These are phyloP conservation scores for slime mould (Dictyostelium discoideum) DNA, from an alignment of 78 protist species.

Conservation along the genomic window dicty_2.7 NC_007091.3:618501-619000, in stretches of 20 bases:
- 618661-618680: slow-evolving; percentile 72
- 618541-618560: neutral
- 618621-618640: slow-evolving; percentile 18
- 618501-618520: slow-evolving; percentile 58
- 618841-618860: slow-evolving; percentile 62
- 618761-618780: slow-evolving; percentile 83
- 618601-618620: neutral
- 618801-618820: slow-evolving; percentile 84
- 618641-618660: slow-evolving; percentile 53
- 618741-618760: slow-evolving; percentile 88
- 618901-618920: slow-evolving; percentile 48
- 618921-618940: slow-evolving; percentile 63
- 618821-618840: slow-evolving; percentile 88
- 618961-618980: slow-evolving; percentile 76
- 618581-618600: too few species aligned
- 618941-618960: slow-evolving; percentile 82
- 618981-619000: slow-evolving; percentile 77
- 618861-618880: slow-evolving; percentile 44
- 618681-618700: slow-evolving; percentile 57
- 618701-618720: slow-evolving; percentile 82
- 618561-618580: neutral
- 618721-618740: slow-evolving; percentile 83
- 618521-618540: slow-evolving; percentile 61
- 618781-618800: slow-evolving; percentile 88
- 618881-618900: slow-evolving; percentile 66